phyloP scores from a whole-genome alignment of 495 filamentous ascomycete genomes.

The Aspergillus conjunctus region DNA sequence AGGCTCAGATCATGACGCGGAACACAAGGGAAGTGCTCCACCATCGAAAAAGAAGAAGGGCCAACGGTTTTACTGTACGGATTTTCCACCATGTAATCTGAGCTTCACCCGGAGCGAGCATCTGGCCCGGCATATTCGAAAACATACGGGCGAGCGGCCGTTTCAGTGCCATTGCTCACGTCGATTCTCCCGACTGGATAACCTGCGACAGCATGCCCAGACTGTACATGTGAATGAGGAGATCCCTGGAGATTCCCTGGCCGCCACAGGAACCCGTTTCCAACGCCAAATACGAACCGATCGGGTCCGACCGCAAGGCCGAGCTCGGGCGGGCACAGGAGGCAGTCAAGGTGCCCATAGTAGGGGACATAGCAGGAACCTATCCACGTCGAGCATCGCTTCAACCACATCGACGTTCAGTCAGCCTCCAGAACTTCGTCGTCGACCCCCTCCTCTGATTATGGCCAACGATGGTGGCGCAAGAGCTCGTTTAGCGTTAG shows the following conservation, averaged over 20 bases:
- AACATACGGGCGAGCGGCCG: constrained; percentile 96
- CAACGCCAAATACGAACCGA: constrained; percentile 91
- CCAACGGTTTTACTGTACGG: constrained; percentile 95
- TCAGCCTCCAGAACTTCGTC: constrained; percentile 59
- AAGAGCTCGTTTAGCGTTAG: constrained; percentile 25
- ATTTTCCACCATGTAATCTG: constrained; percentile 90
- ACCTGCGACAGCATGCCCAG: constrained; percentile 94
- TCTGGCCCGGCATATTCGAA: constrained; percentile 91
- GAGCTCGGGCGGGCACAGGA: constrained; percentile 74
- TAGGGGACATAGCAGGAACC: constrained; percentile 78
- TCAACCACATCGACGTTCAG: constrained; percentile 74
- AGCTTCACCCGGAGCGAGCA: constrained; percentile 98
- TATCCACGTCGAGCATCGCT: constrained; percentile 82
- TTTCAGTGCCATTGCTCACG: constrained; percentile 97
- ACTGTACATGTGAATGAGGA: constrained; percentile 98
- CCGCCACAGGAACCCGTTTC: constrained; percentile 90
- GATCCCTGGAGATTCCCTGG: constrained; percentile 89
- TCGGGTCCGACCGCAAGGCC: constrained; percentile 70
- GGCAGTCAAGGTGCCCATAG: constrained; percentile 66
- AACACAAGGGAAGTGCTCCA: constrained; percentile 55
- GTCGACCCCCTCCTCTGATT: constrained; percentile 78
- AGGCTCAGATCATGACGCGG: constrained; percentile 71
- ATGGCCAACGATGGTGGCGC: constrained; percentile 74
- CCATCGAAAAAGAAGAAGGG: constrained; percentile 93
- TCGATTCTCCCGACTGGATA: constrained; percentile 95